Evolutionary conservation across 768 basidiomycete genomes (phyloP).

Genomic region (Artomyces pyxidatus): DNA sequence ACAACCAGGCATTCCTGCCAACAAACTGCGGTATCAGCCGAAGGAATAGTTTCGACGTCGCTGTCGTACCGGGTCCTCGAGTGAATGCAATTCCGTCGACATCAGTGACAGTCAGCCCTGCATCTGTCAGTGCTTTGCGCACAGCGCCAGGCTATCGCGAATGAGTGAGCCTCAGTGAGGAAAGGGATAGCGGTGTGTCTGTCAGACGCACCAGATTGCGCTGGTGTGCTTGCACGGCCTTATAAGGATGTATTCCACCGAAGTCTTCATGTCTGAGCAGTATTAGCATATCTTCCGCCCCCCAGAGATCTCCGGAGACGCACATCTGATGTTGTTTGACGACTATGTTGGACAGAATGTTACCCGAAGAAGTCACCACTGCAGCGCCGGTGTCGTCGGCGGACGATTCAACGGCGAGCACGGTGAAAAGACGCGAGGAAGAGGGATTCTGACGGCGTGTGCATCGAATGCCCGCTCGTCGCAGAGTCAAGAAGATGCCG

Average conservation of each 20-base stretch:
- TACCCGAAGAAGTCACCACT: constrained; percentile 61
- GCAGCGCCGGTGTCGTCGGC: constrained; percentile 94
- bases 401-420: constrained; percentile 77
- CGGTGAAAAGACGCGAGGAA: constrained; percentile 37
- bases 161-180: neutral
- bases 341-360: constrained; percentile 79
- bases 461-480: neutral
- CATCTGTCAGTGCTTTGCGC: constrained; percentile 54
- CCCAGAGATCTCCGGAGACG: constrained; percentile 16
- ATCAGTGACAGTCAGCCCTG: constrained; percentile 47
- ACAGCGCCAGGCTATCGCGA: constrained; percentile 63
- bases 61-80: constrained; percentile 62
- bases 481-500: neutral
- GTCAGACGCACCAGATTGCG: constrained; percentile 52
- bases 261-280: constrained; percentile 43
- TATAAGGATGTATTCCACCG: constrained; percentile 74
- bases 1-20: constrained; percentile 73
- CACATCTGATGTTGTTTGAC: constrained; percentile 70
- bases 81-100: constrained; percentile 90
- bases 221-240: constrained; percentile 73
- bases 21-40: neutral
- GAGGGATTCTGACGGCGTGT: neutral
- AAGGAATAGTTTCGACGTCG: constrained; percentile 3
- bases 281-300: neutral
- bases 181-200: neutral